Evolutionary conservation across 257 asterid genomes (phyloP).

Genomic region (Solanum stenotomum): DNA sequence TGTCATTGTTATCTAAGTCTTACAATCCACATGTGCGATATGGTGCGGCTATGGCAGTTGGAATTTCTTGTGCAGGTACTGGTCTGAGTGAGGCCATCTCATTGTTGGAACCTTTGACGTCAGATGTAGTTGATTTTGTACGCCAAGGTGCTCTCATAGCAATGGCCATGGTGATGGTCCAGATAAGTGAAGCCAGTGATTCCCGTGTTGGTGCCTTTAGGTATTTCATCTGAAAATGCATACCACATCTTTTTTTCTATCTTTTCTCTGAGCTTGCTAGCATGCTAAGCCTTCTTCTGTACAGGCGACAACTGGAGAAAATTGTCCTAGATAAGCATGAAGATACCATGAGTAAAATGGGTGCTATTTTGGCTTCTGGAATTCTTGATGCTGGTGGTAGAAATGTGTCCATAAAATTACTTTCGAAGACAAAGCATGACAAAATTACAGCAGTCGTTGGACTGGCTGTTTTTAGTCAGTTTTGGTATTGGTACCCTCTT

Average conservation of each 20-base stretch:
- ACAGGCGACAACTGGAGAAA: slow-evolving; percentile 88
- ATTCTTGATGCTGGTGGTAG: slow-evolving; percentile 98
- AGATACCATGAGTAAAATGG: slow-evolving; percentile 99
- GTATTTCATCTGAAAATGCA: slow-evolving; percentile 21
- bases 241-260: background rate
- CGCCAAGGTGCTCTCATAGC: slow-evolving; percentile 99
- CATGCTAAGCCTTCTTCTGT: background rate
- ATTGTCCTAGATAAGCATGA: slow-evolving; percentile 89
- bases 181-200: slow-evolving; percentile 88
- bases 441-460: slow-evolving; percentile 87
- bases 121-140: slow-evolving; percentile 94
- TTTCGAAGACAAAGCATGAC: slow-evolving; percentile 83
- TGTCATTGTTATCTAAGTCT: slow-evolving; percentile 84
- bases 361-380: slow-evolving; percentile 96
- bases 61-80: slow-evolving; percentile 97
- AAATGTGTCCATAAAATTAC: slow-evolving; percentile 75
- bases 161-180: slow-evolving; percentile 99
- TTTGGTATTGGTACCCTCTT: slow-evolving; percentile 99
- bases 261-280: background rate
- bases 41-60: slow-evolving; percentile 98
- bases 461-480: slow-evolving; percentile 94
- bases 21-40: slow-evolving; percentile 99
- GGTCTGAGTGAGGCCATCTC: slow-evolving; percentile 97
- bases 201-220: slow-evolving; percentile 96
- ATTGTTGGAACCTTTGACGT: slow-evolving; percentile 86